These are phyloP conservation scores for Zygoascus hellenicus DNA, from an alignment of 1,139 yeast genomes.

Conservation along the genomic window DNA sequence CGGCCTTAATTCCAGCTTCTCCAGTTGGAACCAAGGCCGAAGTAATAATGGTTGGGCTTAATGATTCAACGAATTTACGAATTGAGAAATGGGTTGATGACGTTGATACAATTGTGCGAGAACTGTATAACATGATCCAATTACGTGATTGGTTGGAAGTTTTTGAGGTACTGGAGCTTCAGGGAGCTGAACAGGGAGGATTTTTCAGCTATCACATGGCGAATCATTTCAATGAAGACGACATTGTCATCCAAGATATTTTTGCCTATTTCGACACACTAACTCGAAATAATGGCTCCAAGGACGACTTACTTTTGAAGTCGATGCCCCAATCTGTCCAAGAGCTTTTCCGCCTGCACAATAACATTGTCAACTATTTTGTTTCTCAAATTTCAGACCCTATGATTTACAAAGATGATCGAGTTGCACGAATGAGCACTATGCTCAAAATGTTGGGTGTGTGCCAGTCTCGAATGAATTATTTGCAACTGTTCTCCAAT, in stretches of 20 bases:
- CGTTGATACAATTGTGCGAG: conserved; percentile 58
- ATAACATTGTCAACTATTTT: conserved; percentile 60
- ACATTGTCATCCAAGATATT: conserved; percentile 59
- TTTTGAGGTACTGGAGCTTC: conserved; percentile 67
- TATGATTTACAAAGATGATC: conserved; percentile 42
- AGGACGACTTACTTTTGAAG: conserved; percentile 40
- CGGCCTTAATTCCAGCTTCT: conserved; percentile 24
- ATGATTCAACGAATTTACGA: conserved; percentile 21
- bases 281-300: conserved; percentile 30
- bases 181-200: conserved; percentile 49
- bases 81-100: conserved; percentile 56
- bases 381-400: conserved; percentile 61
- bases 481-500: conserved; percentile 47
- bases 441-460: conserved; percentile 63
- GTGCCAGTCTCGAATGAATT: conserved; percentile 63
- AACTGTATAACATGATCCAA: conserved; percentile 54
- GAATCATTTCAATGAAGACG: conserved; percentile 44
- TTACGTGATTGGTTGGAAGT: conserved; percentile 76
- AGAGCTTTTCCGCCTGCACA: conserved; percentile 61
- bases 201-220: conserved; percentile 56
- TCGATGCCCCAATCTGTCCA: conserved; percentile 67
- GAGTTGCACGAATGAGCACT: conserved; percentile 68
- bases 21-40: conserved; percentile 24
- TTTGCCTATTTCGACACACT: conserved; percentile 64
- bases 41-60: conserved; percentile 21